These are phyloP conservation scores for Zymoseptoria brevis DNA, from an alignment of 2,329 filamentous ascomycete genomes.

Conservation along the genomic window DNA sequence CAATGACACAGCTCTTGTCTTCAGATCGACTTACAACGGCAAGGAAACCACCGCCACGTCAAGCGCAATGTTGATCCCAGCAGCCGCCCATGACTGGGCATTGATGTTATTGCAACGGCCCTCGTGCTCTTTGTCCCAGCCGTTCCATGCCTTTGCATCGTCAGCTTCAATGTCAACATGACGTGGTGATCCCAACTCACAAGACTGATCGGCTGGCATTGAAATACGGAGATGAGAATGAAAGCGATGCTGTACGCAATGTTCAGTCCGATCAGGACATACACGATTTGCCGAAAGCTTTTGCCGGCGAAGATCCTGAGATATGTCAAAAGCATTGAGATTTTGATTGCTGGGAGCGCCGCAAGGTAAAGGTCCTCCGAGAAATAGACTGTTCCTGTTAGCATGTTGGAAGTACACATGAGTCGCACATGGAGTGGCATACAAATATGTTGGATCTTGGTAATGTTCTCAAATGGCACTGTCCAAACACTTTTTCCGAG, in stretches of 20 bases:
- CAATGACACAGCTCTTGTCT: background rate
- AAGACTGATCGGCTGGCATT: constrained; percentile 8
- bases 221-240: constrained; percentile 12
- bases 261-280: constrained; percentile 9
- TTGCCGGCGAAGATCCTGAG: constrained; percentile 10
- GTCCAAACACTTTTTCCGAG: constrained; percentile 8
- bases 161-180: background rate
- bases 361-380: constrained; percentile 12
- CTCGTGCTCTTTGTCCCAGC: constrained; percentile 10
- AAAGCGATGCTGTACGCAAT: constrained; percentile 11
- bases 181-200: constrained; percentile 1
- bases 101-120: constrained; percentile 14
- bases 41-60: constrained; percentile 10
- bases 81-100: constrained; percentile 13
- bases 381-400: constrained; percentile 5
- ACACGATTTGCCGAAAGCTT: constrained; percentile 9
- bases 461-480: constrained; percentile 11
- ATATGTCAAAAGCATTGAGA: constrained; percentile 13
- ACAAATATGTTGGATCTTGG: constrained; percentile 6
- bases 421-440: background rate
- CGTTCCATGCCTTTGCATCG: constrained; percentile 7
- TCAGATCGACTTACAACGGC: constrained; percentile 5
- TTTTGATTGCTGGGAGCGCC: constrained; percentile 12
- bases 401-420: background rate
- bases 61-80: constrained; percentile 13